Evolutionary conservation across 176 grass and related monocot genomes (phyloP), one percentile per base, ranked within the genome.

Genomic region (Secale cereale): DNA sequence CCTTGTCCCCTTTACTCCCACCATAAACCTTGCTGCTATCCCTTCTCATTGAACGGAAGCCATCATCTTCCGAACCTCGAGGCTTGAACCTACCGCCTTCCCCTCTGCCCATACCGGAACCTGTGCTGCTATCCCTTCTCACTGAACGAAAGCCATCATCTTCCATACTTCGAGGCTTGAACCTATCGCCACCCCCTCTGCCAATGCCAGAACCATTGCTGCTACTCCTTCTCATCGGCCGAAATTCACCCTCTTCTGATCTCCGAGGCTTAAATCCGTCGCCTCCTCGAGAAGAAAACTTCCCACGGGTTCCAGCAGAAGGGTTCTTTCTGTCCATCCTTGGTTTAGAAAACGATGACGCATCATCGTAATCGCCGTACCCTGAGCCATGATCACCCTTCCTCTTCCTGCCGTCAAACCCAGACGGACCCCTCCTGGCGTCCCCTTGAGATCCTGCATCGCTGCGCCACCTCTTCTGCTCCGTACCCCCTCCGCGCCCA

Each of bases 391-490:
- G 77, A 16, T 36, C 66, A 17, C 7, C 25, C 74, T 76, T 89
- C 60, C 86, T 91, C 66, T 90, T 90, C 85, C 80, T 87, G 28
- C 46, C 75, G 46, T 33, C 68, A 80, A 23, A 1, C 45, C 65
- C 82, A 0, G 64, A 76, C 1, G 10, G 15, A 20, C 45, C 45
- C 67, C 29, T 91, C 77, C 62, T 72, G 2, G 33, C 71, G 56
- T 32, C 89, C 30, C 10, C 23, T 40, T 30, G 59, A 28, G 70
- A 62, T 1, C 23, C 82, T 28, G 52, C 41, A 3, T 85, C 65
- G 26, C 78, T 78, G 64, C 16, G 10, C 45, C 14, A 11, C 63
- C 86, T 46, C 12, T 65, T 81, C 19, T 25, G 27, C 70, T 66
- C 78, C 1, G 5, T 20, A 11, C 36, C 75, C 74, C 63, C 76